Base-by-base conservation (phyloP, 2,329 filamentous ascomycete genomes). In the Neonectria neomacrospora region DNA sequence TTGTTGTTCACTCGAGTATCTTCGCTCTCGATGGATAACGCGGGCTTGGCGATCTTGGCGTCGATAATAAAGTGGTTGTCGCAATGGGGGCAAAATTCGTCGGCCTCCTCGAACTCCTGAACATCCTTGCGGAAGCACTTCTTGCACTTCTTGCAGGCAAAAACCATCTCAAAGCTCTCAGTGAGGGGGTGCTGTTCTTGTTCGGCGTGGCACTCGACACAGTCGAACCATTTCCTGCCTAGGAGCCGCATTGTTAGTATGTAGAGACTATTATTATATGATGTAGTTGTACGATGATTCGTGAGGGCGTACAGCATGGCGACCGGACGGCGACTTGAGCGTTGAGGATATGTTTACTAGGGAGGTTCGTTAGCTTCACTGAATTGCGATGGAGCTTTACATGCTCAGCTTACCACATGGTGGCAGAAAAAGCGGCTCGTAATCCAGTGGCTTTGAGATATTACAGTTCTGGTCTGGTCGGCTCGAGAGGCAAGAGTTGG, bases 171-270 rank as follows among this genome's bases (percentile, higher is more conserved):
- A 72, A 90, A 85, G 68, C 84, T 85, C 80, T 97, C 91, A 57
- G 87, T 81, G 22, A 99, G 88, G 39, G 86, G 81, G 78, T 98
- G 96, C 65, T 83, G 80, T 79, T 96, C 91, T 65, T 88, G 84
- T 78, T 99, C 96, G 57, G 82, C 82, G 81, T 99, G 96, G 82
- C 96, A 99, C 78, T 97, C 91, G 68, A 93, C 92, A 81, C 96
- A 99, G 83, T 99, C 96, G 82, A 97, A 99, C 96, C 96, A 99
- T 84, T 97, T 97, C 65, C 89, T 88, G 84, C 93, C 93, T 95
- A 37, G 30, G 30, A 45, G 4, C n/a, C 2, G 45, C 42, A 53
- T 5, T 20, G 45, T 62, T 48, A 66, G 52, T 16, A 42, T 57
- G 26, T 26, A 28, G 5, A 26, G n/a, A 10, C n/a, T 4, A 12